Percentiles rank a stretch among this genome's conserved stretches.
phyloP scores from a whole-genome alignment of 2,329 filamentous ascomycete genomes.

The Aureobasidium sp. region DNA sequence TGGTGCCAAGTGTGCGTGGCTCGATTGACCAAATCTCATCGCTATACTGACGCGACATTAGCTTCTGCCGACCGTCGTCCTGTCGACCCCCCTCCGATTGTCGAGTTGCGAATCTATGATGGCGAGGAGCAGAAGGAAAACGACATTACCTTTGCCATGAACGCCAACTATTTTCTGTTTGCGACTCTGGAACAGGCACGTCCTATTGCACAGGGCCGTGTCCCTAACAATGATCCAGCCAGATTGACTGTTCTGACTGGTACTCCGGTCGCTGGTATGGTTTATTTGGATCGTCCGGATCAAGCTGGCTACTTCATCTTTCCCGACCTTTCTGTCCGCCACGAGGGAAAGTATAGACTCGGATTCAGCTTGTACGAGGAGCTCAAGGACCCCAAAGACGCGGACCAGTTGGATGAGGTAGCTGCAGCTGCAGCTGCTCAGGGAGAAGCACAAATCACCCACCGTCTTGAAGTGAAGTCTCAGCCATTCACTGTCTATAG shows the following conservation, averaged over 20 bases:
- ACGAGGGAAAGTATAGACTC: constrained; percentile 88
- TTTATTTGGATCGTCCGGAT: constrained; percentile 80
- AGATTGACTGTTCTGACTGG: constrained; percentile 83
- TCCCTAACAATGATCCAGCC: constrained; percentile 57
- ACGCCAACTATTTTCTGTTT: constrained; percentile 96
- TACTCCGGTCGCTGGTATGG: constrained; percentile 90
- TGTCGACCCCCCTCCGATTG: constrained; percentile 89
- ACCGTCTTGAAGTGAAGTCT: constrained; percentile 85
- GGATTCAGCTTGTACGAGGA: constrained; percentile 92
- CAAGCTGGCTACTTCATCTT: constrained; percentile 92
- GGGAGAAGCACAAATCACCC: constrained; percentile 60
- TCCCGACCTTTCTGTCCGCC: constrained; percentile 88
- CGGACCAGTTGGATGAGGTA: constrained; percentile 49
- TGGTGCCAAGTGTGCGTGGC: constrained; percentile 76
- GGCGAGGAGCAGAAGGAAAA: constrained; percentile 43
- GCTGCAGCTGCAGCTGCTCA: constrained; percentile 28
- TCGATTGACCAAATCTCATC: background rate
- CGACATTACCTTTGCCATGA: constrained; percentile 77
- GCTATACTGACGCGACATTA: constrained; percentile 32
- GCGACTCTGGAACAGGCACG: constrained; percentile 84
- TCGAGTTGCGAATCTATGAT: constrained; percentile 81
- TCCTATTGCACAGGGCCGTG: constrained; percentile 72
- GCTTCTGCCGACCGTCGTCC: constrained; percentile 82
- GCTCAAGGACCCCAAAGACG: constrained; percentile 76
- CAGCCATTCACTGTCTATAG: constrained; percentile 82